phyloP scores from a whole-genome alignment of 2,329 filamentous ascomycete genomes.

The Colletotrichum chlorophyti region DNA sequence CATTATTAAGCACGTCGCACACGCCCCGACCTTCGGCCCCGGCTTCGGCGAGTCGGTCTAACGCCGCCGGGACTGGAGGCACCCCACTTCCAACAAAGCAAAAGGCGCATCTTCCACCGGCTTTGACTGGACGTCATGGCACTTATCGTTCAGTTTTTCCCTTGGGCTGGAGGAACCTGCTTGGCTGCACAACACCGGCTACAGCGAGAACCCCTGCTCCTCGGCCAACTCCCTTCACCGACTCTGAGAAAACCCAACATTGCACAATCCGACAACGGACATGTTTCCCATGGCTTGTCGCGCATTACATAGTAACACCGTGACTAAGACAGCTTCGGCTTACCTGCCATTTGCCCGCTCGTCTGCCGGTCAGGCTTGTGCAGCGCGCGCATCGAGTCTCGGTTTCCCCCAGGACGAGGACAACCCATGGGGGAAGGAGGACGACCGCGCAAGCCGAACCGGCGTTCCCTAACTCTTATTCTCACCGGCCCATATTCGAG shows the following conservation, averaged over 20 bases:
- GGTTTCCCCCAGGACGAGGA: too few species aligned
- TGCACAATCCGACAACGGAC: slow-evolving; percentile 24
- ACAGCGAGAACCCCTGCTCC: slow-evolving; percentile 22
- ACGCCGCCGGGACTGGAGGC: slow-evolving; percentile 17
- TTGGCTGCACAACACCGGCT: slow-evolving; percentile 3
- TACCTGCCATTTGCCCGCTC: neutral
- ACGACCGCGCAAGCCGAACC: slow-evolving; percentile 14
- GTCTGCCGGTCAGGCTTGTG: too few species aligned
- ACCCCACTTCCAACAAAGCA: slow-evolving; percentile 1
- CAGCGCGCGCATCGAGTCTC: too few species aligned
- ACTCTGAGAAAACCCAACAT: neutral
- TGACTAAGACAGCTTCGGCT: neutral
- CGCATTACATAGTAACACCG: neutral
- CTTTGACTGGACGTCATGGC: slow-evolving; percentile 20
- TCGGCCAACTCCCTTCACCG: slow-evolving; percentile 3
- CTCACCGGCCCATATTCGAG: slow-evolving; percentile 15
- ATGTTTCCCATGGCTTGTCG: neutral
- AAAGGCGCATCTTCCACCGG: neutral
- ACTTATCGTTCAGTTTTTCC: neutral
- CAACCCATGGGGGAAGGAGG: neutral
- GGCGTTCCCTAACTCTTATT: slow-evolving; percentile 5
- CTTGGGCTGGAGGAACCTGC: neutral
- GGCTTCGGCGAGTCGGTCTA: slow-evolving; percentile 25
- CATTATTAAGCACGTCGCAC: slow-evolving; percentile 24
- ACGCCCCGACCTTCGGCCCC: slow-evolving; percentile 21